These are phyloP conservation scores for Mycena vitilis DNA, from an alignment of 768 basidiomycete species.

Conservation along the genomic window DNA sequence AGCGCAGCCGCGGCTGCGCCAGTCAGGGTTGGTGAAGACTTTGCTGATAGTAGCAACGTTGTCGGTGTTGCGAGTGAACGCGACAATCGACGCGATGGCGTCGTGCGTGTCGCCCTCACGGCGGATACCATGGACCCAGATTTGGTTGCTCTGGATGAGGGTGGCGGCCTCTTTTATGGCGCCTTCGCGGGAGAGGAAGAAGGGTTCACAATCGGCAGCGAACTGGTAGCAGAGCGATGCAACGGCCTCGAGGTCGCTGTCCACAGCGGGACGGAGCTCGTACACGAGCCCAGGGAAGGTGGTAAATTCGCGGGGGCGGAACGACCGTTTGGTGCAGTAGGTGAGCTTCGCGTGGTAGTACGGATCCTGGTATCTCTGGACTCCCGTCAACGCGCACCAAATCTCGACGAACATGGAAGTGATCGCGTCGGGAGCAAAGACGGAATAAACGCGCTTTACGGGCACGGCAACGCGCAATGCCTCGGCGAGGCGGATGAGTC, in stretches of 20 bases:
- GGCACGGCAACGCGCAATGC: slow-evolving; percentile 51
- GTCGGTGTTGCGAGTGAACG: slow-evolving; percentile 70
- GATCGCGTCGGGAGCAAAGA: slow-evolving; percentile 68
- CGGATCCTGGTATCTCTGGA: slow-evolving; percentile 49
- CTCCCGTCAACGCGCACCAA: slow-evolving; percentile 62
- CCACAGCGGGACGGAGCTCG: slow-evolving; percentile 57
- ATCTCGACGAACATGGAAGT: slow-evolving; percentile 56
- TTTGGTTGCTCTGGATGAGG: slow-evolving; percentile 58
- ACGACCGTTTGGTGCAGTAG: slow-evolving; percentile 61
- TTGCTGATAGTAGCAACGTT: slow-evolving; percentile 76
- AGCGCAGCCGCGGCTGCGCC: slow-evolving; percentile 68
- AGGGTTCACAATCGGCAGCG: slow-evolving; percentile 68
- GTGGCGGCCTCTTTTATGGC: slow-evolving; percentile 64
- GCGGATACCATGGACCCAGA: slow-evolving; percentile 72
- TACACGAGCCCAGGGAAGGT: slow-evolving; percentile 40
- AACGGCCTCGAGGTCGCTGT: slow-evolving; percentile 51
- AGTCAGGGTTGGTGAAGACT: slow-evolving; percentile 69
- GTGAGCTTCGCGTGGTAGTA: slow-evolving; percentile 75
- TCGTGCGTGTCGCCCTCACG: slow-evolving; percentile 34
- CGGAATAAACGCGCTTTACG: slow-evolving; percentile 66
- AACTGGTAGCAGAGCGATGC: slow-evolving; percentile 67
- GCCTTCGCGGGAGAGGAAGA: slow-evolving; percentile 53
- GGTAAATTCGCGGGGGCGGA: slow-evolving; percentile 42
- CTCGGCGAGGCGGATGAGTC: slow-evolving; percentile 56
- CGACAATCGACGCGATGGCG: slow-evolving; percentile 73